A percentile compares a stretch with the other conserved stretches of the same genome.
Conservation (phyloP, 768 basidiomycete genomes). For the Mycena galericulata region DNA sequence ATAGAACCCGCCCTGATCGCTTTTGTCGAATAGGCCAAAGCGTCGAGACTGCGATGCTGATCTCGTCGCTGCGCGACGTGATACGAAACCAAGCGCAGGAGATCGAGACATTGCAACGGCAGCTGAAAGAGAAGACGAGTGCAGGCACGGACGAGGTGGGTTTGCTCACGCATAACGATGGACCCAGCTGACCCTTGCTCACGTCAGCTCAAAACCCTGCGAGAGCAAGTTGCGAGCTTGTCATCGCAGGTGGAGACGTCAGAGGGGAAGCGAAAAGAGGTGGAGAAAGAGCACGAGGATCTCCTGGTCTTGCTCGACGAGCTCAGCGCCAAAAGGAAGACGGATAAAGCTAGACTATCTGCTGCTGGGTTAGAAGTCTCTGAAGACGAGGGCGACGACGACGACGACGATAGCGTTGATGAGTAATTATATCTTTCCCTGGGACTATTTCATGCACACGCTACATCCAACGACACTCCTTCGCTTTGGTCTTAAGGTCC, state of each 20-base stretch:
- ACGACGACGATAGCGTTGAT: constrained; percentile 64
- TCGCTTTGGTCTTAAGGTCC: too few relatives aligned
- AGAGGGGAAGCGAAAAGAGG: constrained; percentile 79
- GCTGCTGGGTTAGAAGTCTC: constrained; percentile 88
- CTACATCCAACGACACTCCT: too few relatives aligned
- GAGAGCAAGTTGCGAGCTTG: constrained; percentile 59
- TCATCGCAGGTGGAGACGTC: constrained; percentile 58
- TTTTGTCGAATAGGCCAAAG: constrained; percentile 61
- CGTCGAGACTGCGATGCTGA: constrained; percentile 83
- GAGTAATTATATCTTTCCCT: constrained; percentile 22
- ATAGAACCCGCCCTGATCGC: not conserved
- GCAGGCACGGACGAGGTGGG: constrained; percentile 36
- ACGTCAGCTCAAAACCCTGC: constrained; percentile 57
- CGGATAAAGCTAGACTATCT: constrained; percentile 84
- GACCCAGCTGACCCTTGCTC: not conserved
- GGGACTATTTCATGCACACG: not conserved
- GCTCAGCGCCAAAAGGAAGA: constrained; percentile 84
- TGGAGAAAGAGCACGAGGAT: constrained; percentile 97
- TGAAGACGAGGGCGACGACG: constrained; percentile 90
- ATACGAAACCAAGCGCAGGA: constrained; percentile 87
- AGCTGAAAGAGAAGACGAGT: constrained; percentile 61
- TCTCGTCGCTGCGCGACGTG: constrained; percentile 86
- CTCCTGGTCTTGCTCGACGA: constrained; percentile 94
- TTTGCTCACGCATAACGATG: not conserved
- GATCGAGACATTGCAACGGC: constrained; percentile 74